These are phyloP conservation scores for Sclerotinia borealis DNA, from an alignment of 2,329 filamentous ascomycete genomes.

Conservation along the genomic window DNA sequence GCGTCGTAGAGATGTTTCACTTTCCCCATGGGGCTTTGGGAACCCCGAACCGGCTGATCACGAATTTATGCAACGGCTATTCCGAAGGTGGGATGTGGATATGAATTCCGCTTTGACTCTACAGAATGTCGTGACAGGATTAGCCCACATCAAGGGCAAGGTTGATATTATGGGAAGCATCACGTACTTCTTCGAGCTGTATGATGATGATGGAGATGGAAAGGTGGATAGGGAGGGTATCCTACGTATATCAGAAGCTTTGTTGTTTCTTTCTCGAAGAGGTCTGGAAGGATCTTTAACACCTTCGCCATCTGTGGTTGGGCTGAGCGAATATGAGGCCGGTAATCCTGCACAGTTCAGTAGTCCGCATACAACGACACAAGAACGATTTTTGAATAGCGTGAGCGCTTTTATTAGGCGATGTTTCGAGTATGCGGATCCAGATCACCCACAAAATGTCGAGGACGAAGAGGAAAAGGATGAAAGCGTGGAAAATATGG, in stretches of 20 bases:
- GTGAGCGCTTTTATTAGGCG: constrained; percentile 93
- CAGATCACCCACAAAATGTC: constrained; percentile 65
- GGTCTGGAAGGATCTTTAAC: constrained; percentile 72
- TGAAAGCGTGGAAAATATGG: background rate
- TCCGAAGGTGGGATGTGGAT: constrained; percentile 80
- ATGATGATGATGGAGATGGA: constrained; percentile 87
- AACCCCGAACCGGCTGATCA: constrained; percentile 76
- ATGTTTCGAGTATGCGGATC: constrained; percentile 97
- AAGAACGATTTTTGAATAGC: constrained; percentile 85
- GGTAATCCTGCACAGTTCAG: constrained; percentile 31
- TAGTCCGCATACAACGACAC: constrained; percentile 52
- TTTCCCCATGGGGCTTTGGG: constrained; percentile 49
- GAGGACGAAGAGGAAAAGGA: background rate
- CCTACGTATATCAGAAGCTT: constrained; percentile 83
- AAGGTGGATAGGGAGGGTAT: constrained; percentile 94
- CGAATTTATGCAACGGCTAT: constrained; percentile 86
- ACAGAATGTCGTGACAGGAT: constrained; percentile 84
- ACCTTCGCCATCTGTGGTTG: constrained; percentile 53
- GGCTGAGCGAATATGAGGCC: constrained; percentile 42
- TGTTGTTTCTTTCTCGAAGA: constrained; percentile 85
- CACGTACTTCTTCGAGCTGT: constrained; percentile 95
- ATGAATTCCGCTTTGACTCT: constrained; percentile 72
- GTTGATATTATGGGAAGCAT: constrained; percentile 97
- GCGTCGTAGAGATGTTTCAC: constrained; percentile 32
- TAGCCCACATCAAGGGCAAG: constrained; percentile 87